These are phyloP conservation scores for Gleditsia sinensis DNA, from an alignment of 306 rosid species.

Conservation along the genomic window DNA sequence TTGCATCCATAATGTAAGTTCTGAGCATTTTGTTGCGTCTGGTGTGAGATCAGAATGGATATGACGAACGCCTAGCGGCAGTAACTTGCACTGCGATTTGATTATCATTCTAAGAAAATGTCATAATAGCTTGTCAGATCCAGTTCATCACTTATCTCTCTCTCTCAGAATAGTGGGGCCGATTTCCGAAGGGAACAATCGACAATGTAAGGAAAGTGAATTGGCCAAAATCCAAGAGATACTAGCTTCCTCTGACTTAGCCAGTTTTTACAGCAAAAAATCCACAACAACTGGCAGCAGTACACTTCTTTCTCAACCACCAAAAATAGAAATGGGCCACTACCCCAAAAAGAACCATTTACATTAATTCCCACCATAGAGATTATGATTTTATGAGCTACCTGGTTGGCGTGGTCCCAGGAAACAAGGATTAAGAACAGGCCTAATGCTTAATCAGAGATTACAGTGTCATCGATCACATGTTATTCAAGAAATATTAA, in stretches of 20 bases:
- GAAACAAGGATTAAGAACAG: not conserved
- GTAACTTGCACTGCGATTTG: conserved; percentile 31
- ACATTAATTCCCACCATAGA: too few relatives aligned
- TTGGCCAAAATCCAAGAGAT: conserved; percentile 10
- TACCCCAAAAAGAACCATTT: not conserved
- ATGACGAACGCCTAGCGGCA: conserved; percentile 33
- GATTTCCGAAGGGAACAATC: conserved; percentile 32
- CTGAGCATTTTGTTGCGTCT: conserved; percentile 27
- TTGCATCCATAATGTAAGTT: conserved; percentile 18
- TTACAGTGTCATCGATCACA: too few relatives aligned
- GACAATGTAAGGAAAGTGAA: conserved; percentile 24
- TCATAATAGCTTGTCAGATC: conserved; percentile 28
- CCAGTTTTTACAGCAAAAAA: conserved; percentile 22
- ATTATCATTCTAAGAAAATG: conserved; percentile 23
- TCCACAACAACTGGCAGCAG: conserved; percentile 10
- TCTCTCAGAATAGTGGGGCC: conserved; percentile 18
- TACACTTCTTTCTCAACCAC: not conserved
- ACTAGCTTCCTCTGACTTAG: conserved; percentile 5
- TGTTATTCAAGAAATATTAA: too few relatives aligned
- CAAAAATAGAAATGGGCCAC: conserved; percentile 8
- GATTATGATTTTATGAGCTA: not conserved
- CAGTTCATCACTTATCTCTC: not conserved
- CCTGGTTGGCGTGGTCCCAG: conserved; percentile 11
- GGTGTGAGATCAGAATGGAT: conserved; percentile 28
- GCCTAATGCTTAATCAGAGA: not conserved